Conservation (phyloP, 176 grass and related monocot species). For the Rhynchospora tenuis region DNA sequence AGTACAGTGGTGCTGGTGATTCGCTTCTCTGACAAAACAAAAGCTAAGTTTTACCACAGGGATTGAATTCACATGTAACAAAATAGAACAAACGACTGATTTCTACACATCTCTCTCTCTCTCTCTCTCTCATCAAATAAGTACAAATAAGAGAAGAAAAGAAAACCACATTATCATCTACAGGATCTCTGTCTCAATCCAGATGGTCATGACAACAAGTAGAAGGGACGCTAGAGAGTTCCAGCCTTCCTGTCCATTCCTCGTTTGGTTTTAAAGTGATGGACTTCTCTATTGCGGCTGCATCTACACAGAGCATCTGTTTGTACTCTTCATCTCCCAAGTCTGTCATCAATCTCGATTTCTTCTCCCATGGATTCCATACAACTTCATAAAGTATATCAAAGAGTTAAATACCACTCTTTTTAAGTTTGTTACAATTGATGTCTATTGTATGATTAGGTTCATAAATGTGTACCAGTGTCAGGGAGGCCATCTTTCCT, state of each 20-base stretch:
- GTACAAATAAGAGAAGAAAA: background rate
- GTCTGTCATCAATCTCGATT: constrained; percentile 54
- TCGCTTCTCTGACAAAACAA: background rate
- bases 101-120: background rate
- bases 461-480: constrained; percentile 38
- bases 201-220: constrained; percentile 83
- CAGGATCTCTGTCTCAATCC: background rate
- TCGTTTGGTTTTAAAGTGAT: constrained; percentile 73
- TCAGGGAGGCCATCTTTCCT: constrained; percentile 87
- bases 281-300: constrained; percentile 48
- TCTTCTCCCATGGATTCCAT: constrained; percentile 97
- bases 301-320: constrained; percentile 85
- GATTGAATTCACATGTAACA: constrained; percentile 8
- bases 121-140: background rate
- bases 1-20: background rate
- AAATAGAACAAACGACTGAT: background rate
- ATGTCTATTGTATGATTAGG: background rate
- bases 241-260: constrained; percentile 86
- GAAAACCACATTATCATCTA: background rate
- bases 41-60: background rate
- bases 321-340: constrained; percentile 91
- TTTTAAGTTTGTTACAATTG: background rate
- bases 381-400: constrained; percentile 43
- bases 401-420: background rate
- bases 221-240: constrained; percentile 58